These are phyloP conservation scores for Fusarium sarcochroum DNA, from an alignment of 2,329 filamentous ascomycete species.

Conservation along the genomic window DNA sequence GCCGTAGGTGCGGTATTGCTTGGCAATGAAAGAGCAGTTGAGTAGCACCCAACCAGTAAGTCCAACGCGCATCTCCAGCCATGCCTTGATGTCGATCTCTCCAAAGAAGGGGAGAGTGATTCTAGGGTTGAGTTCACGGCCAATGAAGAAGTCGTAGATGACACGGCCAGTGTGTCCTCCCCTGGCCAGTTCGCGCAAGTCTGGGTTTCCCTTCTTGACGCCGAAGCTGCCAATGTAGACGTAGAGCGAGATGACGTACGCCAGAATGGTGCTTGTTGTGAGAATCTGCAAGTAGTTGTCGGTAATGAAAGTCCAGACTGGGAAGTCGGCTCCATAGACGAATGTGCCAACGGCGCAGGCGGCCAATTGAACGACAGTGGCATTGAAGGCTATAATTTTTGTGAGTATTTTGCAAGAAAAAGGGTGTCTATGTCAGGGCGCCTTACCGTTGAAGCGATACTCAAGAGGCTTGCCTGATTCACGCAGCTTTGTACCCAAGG, in stretches of 20 bases:
- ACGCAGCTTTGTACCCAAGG: conserved; percentile 76
- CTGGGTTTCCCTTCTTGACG: conserved; percentile 77
- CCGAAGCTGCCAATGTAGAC: conserved; percentile 85
- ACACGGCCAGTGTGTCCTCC: conserved; percentile 85
- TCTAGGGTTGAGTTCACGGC: conserved; percentile 93
- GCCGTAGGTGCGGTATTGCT: conserved; percentile 87
- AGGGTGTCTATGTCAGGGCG: accelerated
- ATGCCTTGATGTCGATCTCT: conserved; percentile 89
- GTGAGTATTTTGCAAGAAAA: not conserved
- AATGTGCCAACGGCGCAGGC: conserved; percentile 79
- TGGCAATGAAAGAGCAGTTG: conserved; percentile 84
- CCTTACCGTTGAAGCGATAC: conserved; percentile 81
- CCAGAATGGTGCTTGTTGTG: conserved; percentile 83
- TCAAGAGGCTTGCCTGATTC: conserved; percentile 76
- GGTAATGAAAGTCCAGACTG: conserved; percentile 89
- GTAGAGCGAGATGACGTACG: conserved; percentile 77
- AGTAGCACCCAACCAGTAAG: conserved; percentile 88
- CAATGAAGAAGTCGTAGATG: conserved; percentile 95
- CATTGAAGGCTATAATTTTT: conserved; percentile 72
- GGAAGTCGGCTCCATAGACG: conserved; percentile 81
- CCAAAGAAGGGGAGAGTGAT: conserved; percentile 82
- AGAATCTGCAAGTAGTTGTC: conserved; percentile 89
- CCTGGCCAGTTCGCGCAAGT: conserved; percentile 80
- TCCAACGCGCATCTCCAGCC: conserved; percentile 87
- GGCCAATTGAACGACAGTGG: conserved; percentile 77